phyloP scores from a whole-genome alignment of 164 flowering plant genomes.

The Chimonanthus praecox region DNA sequence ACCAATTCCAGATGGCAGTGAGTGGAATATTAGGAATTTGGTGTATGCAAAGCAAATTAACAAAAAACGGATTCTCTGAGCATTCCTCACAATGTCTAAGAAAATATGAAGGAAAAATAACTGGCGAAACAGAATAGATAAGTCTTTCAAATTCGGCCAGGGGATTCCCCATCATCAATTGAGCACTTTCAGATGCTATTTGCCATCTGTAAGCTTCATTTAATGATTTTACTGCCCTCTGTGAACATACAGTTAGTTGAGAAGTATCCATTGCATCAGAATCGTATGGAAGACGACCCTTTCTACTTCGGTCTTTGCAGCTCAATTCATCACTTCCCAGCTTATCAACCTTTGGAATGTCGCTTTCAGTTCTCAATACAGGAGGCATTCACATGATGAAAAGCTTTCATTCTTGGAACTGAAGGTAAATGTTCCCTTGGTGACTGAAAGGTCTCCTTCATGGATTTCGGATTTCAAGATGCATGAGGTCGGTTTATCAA shows the following conservation, averaged over 20 bases:
- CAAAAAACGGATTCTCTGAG: slow-evolving; percentile 13
- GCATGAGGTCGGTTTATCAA: slow-evolving; percentile 4
- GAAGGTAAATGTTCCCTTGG: not conserved
- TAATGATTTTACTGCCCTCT: slow-evolving; percentile 29
- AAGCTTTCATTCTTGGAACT: not conserved
- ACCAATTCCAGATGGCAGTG: slow-evolving; percentile 68
- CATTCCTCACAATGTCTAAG: slow-evolving; percentile 23
- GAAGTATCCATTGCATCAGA: slow-evolving; percentile 5
- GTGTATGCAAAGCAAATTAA: slow-evolving; percentile 35
- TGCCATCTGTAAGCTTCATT: slow-evolving; percentile 36
- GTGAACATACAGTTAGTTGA: slow-evolving; percentile 6
- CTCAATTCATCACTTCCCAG: slow-evolving; percentile 9
- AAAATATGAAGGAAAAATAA: slow-evolving; percentile 21
- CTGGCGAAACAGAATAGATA: slow-evolving; percentile 49
- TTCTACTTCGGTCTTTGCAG: slow-evolving; percentile 6
- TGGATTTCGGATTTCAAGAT: not conserved
- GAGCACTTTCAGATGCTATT: slow-evolving; percentile 45
- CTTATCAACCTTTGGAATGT: not conserved
- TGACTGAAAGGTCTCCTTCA: not conserved
- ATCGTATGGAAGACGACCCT: slow-evolving; percentile 8
- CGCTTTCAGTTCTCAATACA: slow-evolving; percentile 4
- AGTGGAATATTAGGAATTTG: slow-evolving; percentile 41
- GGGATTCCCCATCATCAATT: slow-evolving; percentile 41
- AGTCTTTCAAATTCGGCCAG: slow-evolving; percentile 66
- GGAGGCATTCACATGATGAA: not conserved